Conservation (phyloP, 2,329 filamentous ascomycete genomes). For the Colletotrichum endophyticum region DNA sequence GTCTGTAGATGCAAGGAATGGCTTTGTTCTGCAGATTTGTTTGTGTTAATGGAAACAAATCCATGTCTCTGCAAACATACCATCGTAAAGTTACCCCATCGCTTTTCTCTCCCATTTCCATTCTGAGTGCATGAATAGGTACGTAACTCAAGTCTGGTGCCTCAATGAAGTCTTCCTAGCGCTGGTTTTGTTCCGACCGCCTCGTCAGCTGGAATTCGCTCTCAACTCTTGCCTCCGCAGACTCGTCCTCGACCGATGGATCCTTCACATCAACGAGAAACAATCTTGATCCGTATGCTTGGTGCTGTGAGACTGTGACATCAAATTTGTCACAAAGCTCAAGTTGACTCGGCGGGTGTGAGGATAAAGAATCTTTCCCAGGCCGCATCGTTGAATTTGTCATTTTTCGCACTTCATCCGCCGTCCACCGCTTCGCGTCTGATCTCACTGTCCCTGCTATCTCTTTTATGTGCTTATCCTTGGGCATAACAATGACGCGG, state of each 20-base stretch:
- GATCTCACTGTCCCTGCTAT: not conserved
- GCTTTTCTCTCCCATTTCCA: rapidly evolving
- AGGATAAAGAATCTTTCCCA: not conserved
- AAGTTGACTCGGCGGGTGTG: not conserved
- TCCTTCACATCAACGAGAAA: not conserved
- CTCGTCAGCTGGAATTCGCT: not conserved
- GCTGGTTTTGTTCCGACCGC: not conserved
- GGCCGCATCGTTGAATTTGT: not conserved
- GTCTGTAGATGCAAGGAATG: not conserved
- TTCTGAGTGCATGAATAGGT: not conserved
- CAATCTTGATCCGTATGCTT: not conserved
- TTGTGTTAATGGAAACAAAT: not conserved
- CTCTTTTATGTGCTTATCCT: not conserved
- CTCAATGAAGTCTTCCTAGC: not conserved
- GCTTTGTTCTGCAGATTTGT: not conserved
- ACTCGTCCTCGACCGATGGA: not conserved
- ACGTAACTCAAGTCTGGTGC: not conserved
- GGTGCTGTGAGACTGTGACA: not conserved
- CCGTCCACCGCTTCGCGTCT: not conserved
- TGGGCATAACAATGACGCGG: not conserved
- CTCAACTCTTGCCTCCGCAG: not conserved
- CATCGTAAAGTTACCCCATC: rapidly evolving
- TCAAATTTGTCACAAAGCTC: not conserved
- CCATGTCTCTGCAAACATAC: not conserved
- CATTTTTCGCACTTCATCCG: not conserved